phyloP scores from a whole-genome alignment of 2,329 filamentous ascomycete genomes.

The Cordyceps cateniannulata region DNA sequence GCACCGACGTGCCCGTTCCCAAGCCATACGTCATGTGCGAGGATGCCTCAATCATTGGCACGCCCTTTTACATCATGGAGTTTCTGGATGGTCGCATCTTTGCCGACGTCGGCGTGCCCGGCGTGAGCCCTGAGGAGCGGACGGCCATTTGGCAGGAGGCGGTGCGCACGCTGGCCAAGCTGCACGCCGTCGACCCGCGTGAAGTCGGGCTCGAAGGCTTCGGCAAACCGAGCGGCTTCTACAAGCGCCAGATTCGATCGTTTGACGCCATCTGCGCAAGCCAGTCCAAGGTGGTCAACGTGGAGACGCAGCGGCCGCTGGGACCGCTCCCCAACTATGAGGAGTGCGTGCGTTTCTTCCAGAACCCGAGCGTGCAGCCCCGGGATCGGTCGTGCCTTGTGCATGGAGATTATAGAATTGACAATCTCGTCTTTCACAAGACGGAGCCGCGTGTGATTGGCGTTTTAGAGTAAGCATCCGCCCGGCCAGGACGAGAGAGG shows the following conservation, averaged over 20 bases:
- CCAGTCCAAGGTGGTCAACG: conserved; percentile 64
- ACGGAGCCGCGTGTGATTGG: conserved; percentile 76
- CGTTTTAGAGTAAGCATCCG: conserved; percentile 66
- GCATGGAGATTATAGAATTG: conserved; percentile 85
- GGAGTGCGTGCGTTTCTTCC: conserved; percentile 71
- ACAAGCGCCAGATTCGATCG: conserved; percentile 74
- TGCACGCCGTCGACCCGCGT: conserved; percentile 63
- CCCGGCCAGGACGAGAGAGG: too few species aligned
- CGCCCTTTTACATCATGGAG: conserved; percentile 87
- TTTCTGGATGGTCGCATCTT: conserved; percentile 84
- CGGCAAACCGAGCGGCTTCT: conserved; percentile 67
- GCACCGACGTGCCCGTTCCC: conserved; percentile 73
- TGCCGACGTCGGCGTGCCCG: conserved; percentile 70
- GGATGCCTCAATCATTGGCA: conserved; percentile 69
- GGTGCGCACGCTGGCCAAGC: conserved; percentile 69
- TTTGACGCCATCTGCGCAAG: conserved; percentile 67
- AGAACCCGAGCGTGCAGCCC: conserved; percentile 56
- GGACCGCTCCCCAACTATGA: conserved; percentile 72
- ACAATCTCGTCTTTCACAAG: conserved; percentile 74
- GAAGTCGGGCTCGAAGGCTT: conserved; percentile 59
- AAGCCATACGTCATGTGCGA: conserved; percentile 72
- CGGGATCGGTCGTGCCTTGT: conserved; percentile 65
- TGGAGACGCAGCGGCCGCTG: conserved; percentile 63
- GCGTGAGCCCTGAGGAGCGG: conserved; percentile 58
- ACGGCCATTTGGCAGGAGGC: conserved; percentile 74